Evolutionary conservation across 768 basidiomycete species (phyloP), one percentile per base, ranked within the genome.

Genomic region (Sporobolomyces phaffii): DNA sequence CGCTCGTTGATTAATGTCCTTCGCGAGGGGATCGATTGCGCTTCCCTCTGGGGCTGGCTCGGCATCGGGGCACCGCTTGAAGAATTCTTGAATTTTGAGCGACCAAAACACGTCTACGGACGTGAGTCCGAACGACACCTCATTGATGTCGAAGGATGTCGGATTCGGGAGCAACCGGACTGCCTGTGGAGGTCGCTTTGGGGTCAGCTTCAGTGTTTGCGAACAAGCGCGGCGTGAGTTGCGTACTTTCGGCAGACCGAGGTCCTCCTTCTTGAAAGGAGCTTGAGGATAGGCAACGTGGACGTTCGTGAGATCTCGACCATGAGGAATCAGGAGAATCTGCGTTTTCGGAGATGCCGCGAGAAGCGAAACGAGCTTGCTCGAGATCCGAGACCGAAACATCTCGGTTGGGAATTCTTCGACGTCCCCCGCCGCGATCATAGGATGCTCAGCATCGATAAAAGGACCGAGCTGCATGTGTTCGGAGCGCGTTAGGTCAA

Each of bases 21-120:
- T 70, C 60, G 53, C 65, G 1, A 26, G 67, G 68, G 51, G 64
- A 31, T 44, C 73, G 62, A 38, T 14, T 24, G 31, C 13, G 18
- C 65, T 70, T 13, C 61, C 77, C 78, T 18, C 80, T 79, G 10
- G 80, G 74, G 33, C 84, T 82, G 58, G 83, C 82, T 72, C 72
- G 22, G 58, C 65, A 17, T 66, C 65, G 28, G 62, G 68, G n/a
- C 64, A 64, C 28, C 64, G 68, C 29, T 64, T 64, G 68, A 86
- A 79, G 64, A 85, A 84, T 76, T 94, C 89, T 70, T 94, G 88
- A 72, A 86, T 89, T 56, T 86, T 84, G 1, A 98, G 81, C 75
- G 96, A 91, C 79, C 92, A 94, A 26, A 98, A 79, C 0, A 86
- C 83, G 76, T 99, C 96, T 29, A 90, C 85, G 68, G 89, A 90